A percentile compares a stretch with the other conserved stretches of the same genome.
phyloP scores from a whole-genome alignment of 2,329 filamentous ascomycete genomes.

The Cryphonectria nitschkei region DNA sequence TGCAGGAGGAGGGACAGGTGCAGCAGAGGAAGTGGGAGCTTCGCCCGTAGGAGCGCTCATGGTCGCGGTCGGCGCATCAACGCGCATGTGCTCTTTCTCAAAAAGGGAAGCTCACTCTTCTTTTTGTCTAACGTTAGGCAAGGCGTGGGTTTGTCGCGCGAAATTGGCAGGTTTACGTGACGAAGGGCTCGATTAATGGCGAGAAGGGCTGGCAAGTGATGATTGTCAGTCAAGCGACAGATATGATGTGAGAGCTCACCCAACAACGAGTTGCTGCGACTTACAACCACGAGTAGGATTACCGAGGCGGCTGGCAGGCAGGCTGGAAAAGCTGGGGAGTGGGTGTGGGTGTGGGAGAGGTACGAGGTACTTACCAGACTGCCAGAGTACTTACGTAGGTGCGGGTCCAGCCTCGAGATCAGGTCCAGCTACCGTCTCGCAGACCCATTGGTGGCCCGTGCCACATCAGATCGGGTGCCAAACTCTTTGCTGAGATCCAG shows the following conservation, averaged over 20 bases:
- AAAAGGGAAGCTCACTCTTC: background rate
- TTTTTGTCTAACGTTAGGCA: background rate
- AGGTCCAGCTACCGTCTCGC: background rate
- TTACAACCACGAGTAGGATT: background rate
- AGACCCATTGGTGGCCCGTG: background rate
- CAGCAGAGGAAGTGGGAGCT: constrained; percentile 25
- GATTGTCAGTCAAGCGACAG: background rate
- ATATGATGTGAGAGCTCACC: constrained; percentile 13
- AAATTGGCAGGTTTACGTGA: background rate
- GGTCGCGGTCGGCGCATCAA: constrained; percentile 28
- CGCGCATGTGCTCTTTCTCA: constrained; percentile 14
- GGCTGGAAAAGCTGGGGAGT: background rate
- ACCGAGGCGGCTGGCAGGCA: background rate
- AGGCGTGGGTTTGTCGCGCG: background rate
- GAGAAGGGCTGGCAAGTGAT: background rate
- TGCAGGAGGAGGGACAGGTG: constrained; percentile 16
- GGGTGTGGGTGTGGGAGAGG: background rate
- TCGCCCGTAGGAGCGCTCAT: constrained; percentile 29
- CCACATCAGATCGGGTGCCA: background rate
- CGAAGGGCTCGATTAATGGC: background rate
- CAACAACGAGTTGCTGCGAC: background rate
- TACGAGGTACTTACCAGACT: background rate
- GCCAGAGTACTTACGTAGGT: background rate
- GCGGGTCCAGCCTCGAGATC: background rate
- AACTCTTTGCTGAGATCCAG: background rate